Base-by-base conservation (phyloP, 768 basidiomycete species). In the Kwoniella newhampshirensis region DNA sequence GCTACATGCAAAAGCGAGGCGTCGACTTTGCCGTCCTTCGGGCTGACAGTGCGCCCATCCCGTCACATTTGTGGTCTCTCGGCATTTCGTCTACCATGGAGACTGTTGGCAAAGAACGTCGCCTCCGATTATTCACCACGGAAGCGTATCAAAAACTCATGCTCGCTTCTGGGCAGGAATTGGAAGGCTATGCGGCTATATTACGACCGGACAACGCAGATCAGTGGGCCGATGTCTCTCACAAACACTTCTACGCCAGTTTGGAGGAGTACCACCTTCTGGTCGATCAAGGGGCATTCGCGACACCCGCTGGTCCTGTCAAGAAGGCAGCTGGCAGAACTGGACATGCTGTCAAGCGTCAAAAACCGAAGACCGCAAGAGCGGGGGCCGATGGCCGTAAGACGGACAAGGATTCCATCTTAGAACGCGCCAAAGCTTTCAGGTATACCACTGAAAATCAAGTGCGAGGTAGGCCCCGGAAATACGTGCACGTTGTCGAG, bases 91-190 rank as follows among this genome's bases (percentile, higher is more conserved):
- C 85, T 35, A 74, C 89, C 26, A 86, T 87, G 81, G 93, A 96
- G 77, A 89, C 84, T 0, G 81, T 82, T 60, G 89, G 89, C 4
- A 84, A 91, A 32, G 89, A 97, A 77, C 86, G 91, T 26, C 86
- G 90, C 21, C 84, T 90, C 72, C 82, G 90, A 60, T 90, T 90
- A 70, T 92, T 84, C 78, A 88, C 89, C 0, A 73, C 87, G 41
- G 81, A 82, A 1, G 83, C 85, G 27, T 94, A 88, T 75, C 81
- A 79, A 27, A 73, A 79, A 27, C 79, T 89, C 28, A 81, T 91
- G 45, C 77, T 79, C 1, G 79, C 80, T 42, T 88, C 91, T 74
- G 82, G 83, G 7, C 80, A 91, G 23, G 18, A 45, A 4, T 21
- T 64, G 5, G 57, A 65, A 40, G 64, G 59, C 4, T 36, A 26